A percentile compares a stretch with the other conserved stretches of the same genome.
Conservation (phyloP, 305 asterid genomes). For the Fraxinus ornus region DNA sequence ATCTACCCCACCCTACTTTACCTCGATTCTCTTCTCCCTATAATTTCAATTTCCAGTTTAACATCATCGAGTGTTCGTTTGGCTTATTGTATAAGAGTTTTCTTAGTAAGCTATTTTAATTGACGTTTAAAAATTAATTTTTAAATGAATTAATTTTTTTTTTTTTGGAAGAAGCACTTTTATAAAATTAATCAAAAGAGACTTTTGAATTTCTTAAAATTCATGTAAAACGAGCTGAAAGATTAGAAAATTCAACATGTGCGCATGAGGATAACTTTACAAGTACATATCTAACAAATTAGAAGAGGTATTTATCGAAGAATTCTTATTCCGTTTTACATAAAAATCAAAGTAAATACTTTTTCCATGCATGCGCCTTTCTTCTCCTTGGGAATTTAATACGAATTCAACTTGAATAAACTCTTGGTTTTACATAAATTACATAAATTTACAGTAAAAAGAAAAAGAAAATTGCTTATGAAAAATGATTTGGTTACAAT, state of each 20-base stretch:
- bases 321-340: background rate
- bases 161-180: too few species aligned
- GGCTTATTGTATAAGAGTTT: too few species aligned
- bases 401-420: background rate
- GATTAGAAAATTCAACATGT: background rate
- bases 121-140: too few species aligned
- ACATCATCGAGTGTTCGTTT: background rate
- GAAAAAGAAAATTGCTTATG: constrained; percentile 6
- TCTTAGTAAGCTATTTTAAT: too few species aligned
- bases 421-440: background rate
- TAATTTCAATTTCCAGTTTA: background rate
- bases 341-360: background rate
- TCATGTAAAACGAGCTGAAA: too few species aligned
- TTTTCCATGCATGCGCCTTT: background rate
- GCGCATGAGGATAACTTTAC: background rate
- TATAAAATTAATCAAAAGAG: too few species aligned
- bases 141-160: too few species aligned
- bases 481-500: constrained; percentile 30
- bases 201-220: too few species aligned
- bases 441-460: background rate
- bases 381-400: background rate
- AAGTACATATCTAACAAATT: background rate
- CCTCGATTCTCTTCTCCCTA: background rate
- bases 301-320: background rate
- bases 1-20: background rate